These are phyloP conservation scores for Aspergillus tamarii DNA, from an alignment of 2,329 filamentous ascomycete genomes.

Conservation along the genomic window DNA sequence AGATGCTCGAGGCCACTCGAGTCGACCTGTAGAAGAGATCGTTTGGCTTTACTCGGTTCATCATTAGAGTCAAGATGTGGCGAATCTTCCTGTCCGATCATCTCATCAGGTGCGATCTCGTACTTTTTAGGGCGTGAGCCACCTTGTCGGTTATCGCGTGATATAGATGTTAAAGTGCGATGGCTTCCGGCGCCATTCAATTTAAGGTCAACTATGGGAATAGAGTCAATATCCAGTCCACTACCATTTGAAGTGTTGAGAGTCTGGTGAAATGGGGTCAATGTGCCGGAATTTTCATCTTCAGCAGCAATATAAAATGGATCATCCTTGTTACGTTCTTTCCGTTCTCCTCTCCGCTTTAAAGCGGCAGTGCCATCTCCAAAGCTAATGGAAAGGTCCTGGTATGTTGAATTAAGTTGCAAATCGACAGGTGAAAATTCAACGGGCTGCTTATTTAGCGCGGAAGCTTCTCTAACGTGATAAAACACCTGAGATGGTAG, in stretches of 20 bases:
- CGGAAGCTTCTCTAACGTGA: conserved; percentile 33
- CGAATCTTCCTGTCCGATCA: conserved; percentile 54
- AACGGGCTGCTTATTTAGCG: conserved; percentile 23
- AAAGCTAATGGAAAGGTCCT: conserved; percentile 28
- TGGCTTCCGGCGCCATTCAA: conserved; percentile 59
- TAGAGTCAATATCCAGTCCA: conserved; percentile 87
- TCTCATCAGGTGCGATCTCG: conserved; percentile 74
- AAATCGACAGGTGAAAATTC: conserved; percentile 25
- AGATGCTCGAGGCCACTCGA: conserved; percentile 78
- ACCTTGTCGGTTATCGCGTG: conserved; percentile 33
- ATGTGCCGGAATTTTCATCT: conserved; percentile 60
- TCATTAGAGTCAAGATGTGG: conserved; percentile 43
- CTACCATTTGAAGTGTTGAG: conserved; percentile 72
- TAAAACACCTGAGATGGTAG: conserved; percentile 44
- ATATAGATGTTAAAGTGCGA: conserved; percentile 10
- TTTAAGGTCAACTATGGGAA: conserved; percentile 92
- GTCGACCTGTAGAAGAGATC: conserved; percentile 78
- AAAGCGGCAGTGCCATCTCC: conserved; percentile 75
- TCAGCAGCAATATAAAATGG: conserved; percentile 83
- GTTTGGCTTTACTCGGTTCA: conserved; percentile 52
- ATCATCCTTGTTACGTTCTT: conserved; percentile 85
- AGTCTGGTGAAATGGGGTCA: conserved; percentile 79
- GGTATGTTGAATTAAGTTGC: conserved; percentile 37
- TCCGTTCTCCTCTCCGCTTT: conserved; percentile 73
- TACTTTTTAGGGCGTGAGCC: conserved; percentile 60